Evolutionary conservation across 495 filamentous ascomycete genomes (phyloP), one percentile per base, ranked within the genome.

Genomic region (Aspergillus wentii): DNA sequence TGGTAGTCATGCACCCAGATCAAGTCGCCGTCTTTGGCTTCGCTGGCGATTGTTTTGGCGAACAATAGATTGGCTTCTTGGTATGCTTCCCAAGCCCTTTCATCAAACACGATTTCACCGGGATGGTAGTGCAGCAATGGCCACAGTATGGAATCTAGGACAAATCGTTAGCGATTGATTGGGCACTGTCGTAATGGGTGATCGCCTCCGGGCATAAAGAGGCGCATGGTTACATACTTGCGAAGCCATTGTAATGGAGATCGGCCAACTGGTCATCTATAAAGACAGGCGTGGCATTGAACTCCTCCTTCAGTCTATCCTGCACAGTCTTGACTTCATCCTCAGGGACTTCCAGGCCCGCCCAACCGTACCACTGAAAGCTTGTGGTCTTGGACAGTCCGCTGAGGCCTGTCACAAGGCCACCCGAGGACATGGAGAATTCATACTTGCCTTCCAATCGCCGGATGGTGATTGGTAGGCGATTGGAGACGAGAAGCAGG

Each of bases 1-100:
- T 94, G 88, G 56, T 92, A 94, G 55, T 94, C 87, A 56, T 94
- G 87, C 0, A 94, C 82, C 87, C 87, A 94, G 48, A 94, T 75
- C 34, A 91, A 57, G 50, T 92, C 88, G 25, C 85, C 85, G 44
- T 90, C 86, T 48, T 82, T 69, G 1, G 90, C 78, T 48, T 86
- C 78, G 43, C 75, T 74, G 11, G 78, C 70, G 44, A 94, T 74
- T 4, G 75, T 72, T 60, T 82, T 78, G 11, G 87, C 88, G 49
- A 94, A 94, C 16, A 85, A 58, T 21, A 72, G 71, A 48, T 91
- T 94, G 17, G 86, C 87, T 52, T 89, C 81, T 27, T 69, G 70
- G 66, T 94, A 94, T 38, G 86, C 87, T 5, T 76, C 68, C 87
- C 87, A 94, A 6, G 82, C 78, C 17, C 74, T 78, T 61, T 94